Evolutionary conservation across 257 asterid genomes (phyloP), one percentile per base, ranked within the genome.

Genomic region (Datura wrightii): DNA sequence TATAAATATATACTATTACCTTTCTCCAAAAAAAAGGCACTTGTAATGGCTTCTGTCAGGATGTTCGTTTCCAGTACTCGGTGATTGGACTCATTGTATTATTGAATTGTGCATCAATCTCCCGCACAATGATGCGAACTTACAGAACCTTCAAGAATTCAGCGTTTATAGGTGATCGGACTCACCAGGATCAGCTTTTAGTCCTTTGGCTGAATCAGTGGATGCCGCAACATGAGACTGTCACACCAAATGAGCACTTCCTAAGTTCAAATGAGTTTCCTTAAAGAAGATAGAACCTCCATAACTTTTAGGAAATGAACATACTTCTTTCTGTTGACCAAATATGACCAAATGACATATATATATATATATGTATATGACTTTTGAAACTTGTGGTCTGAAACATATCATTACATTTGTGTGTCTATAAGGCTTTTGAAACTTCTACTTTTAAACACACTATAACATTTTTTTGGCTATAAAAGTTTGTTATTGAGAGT

Each of bases 221-320:
- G 53, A 71, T 55, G 44, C 39, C 56, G 10, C 3, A 10, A 71
- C 56, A 42, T 70, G 54, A 70, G 79, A 41, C 79, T 70, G 42
- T 42, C 36, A 70, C 79, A n/a, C 56, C 56, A 71, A 41, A 71
- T n/a, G 54, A 71, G 56, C 41, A 46, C 80, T 46, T 72, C 58
- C 80, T 72, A 72, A 72, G 36, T 19, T 46, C 80, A 46, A 72
- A 46, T 72, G 80, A 46, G 80, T n/a, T 19, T 72, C 39, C 39
- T 72, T 72, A 41, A 46, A 50, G 80, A 72, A 72, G 59, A 46
- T 72, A 72, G 5, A 46, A 46, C 53, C n/a, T 46, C 59, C 58
- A 19, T 19, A 46, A 46, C 6, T n/a, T 72, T 19, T 72, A 46
- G 80, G 58, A 24, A 72, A 46, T 72, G 54, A 46, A 10, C 58